Percentiles rank a stretch among this genome's conserved stretches.
phyloP scores from a whole-genome alignment of 1,139 yeast species.

The Taphrina populina region DNA sequence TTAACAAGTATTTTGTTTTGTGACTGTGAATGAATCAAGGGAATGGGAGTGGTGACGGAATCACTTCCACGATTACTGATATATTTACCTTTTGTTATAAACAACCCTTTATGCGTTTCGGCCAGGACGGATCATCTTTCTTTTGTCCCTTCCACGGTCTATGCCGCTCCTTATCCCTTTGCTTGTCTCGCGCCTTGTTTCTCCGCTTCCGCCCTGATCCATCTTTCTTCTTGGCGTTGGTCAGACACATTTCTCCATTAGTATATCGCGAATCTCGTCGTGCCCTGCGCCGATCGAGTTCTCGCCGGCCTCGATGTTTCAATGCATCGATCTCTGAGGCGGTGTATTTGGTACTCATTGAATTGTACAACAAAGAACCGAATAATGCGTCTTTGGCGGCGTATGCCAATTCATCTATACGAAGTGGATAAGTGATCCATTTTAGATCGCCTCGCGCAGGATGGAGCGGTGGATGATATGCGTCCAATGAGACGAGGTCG shows the following conservation, averaged over 20 bases:
- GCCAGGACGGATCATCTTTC: no score
- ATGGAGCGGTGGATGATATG: background rate
- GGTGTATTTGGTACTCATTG: background rate
- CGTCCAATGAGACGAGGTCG: background rate
- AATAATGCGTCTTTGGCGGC: constrained; percentile 23
- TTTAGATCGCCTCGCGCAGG: background rate
- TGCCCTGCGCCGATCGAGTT: background rate
- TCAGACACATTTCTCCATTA: no score
- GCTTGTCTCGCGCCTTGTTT: background rate
- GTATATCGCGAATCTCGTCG: no score
- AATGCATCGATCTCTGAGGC: background rate
- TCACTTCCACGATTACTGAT: no score
- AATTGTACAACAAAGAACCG: constrained; percentile 5
- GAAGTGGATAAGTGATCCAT: constrained; percentile 14
- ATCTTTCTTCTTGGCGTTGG: no score
- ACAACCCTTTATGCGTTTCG: no score
- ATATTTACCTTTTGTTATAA: no score
- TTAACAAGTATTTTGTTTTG: no score
- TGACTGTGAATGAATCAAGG: no score
- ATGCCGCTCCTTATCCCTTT: background rate
- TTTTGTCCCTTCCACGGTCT: no score
- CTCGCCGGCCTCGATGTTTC: background rate
- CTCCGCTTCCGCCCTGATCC: no score
- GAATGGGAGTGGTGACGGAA: no score
- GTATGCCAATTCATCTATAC: background rate